phyloP scores from a whole-genome alignment of 768 basidiomycete species.

The Phallus indusiatus region DNA sequence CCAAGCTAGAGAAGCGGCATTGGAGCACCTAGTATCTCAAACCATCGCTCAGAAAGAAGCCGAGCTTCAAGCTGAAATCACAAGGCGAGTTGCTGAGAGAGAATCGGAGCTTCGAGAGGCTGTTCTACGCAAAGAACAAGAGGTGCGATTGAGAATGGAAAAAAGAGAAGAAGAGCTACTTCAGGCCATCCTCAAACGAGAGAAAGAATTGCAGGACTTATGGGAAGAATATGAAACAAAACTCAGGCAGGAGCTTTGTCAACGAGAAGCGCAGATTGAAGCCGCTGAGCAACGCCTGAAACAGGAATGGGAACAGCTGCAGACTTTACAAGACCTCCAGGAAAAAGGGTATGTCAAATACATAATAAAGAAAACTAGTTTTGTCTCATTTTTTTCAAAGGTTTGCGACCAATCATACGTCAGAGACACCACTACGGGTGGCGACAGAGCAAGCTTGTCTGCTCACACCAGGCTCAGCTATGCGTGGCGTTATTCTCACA shows the following conservation, averaged over 20 bases:
- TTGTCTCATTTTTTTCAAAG: background rate
- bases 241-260: constrained; percentile 57
- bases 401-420: background rate
- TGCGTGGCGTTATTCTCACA: constrained; percentile 64
- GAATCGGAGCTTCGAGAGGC: constrained; percentile 42
- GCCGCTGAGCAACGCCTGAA: constrained; percentile 48
- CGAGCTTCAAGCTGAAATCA: constrained; percentile 8
- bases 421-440: constrained; percentile 45
- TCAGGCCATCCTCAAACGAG: constrained; percentile 51
- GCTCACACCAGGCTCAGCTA: constrained; percentile 25
- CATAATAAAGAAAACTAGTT: background rate
- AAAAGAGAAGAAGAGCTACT: constrained; percentile 64
- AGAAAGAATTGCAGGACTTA: constrained; percentile 57
- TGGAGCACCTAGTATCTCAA: constrained; percentile 19
- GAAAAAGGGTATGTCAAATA: constrained; percentile 16
- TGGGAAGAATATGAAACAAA: constrained; percentile 63
- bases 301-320: constrained; percentile 32
- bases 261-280: constrained; percentile 53
- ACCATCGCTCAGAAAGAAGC: constrained; percentile 11
- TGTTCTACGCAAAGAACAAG: constrained; percentile 49
- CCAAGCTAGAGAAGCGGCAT: constrained; percentile 39
- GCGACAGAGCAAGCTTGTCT: background rate
- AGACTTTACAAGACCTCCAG: constrained; percentile 26
- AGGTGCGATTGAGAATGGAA: constrained; percentile 54
- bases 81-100: constrained; percentile 28